Conservation (phyloP, 2,329 filamentous ascomycete genomes). For the Botrytis medusae region DNA sequence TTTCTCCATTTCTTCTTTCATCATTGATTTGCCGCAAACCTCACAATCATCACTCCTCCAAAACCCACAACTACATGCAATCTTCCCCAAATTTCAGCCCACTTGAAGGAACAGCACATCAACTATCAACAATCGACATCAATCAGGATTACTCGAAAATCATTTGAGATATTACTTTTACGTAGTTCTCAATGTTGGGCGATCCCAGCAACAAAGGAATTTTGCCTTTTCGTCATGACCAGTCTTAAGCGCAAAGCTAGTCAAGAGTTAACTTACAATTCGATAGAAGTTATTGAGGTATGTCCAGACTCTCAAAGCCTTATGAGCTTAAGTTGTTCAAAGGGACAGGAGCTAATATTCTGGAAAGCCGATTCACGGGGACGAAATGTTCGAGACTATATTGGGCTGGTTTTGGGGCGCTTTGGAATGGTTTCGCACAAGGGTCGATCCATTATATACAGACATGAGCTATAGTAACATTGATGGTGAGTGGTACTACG, state of each 20-base stretch:
- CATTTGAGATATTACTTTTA: background rate
- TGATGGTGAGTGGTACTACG: slow-evolving; percentile 10
- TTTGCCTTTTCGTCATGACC: slow-evolving; percentile 17
- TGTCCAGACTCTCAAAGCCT: background rate
- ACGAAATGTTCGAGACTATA: slow-evolving; percentile 19
- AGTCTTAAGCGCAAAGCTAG: slow-evolving; percentile 33
- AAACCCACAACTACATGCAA: slow-evolving; percentile 1
- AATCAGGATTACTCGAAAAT: background rate
- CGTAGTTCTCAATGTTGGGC: slow-evolving; percentile 14
- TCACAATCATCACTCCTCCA: background rate
- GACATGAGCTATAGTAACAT: slow-evolving; percentile 20
- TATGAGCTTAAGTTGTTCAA: background rate
- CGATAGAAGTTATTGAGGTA: slow-evolving; percentile 26
- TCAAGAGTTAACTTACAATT: slow-evolving; percentile 29
- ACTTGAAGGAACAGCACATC: background rate
- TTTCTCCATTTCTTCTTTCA: slow-evolving; percentile 18
- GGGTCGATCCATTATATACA: slow-evolving; percentile 19
- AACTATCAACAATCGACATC: background rate
- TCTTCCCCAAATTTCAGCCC: background rate
- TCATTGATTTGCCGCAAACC: slow-evolving; percentile 16
- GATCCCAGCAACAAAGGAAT: background rate
- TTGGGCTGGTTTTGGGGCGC: background rate
- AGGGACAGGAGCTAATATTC: background rate
- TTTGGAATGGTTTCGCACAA: background rate
- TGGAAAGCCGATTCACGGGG: slow-evolving; percentile 5